These are phyloP conservation scores for Sporisorium exsertum DNA, from an alignment of 1,284 basidiomycete genomes.

Conservation along the genomic window DNA sequence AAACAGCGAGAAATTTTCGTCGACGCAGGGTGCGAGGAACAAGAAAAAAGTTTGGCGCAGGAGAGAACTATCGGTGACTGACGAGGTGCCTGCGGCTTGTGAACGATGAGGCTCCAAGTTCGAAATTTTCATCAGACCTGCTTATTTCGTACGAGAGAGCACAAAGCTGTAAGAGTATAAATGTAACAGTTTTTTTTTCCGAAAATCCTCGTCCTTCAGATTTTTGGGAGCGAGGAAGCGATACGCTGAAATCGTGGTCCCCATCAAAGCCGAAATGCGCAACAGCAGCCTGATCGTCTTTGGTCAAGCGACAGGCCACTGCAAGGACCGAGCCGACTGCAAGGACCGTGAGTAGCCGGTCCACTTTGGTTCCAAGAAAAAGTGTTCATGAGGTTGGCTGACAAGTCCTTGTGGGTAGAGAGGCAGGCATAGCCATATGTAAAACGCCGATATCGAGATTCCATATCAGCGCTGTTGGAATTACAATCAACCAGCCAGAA, in stretches of 20 bases:
- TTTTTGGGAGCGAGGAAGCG: constrained; percentile 18
- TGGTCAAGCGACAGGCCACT: neutral
- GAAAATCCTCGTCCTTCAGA: constrained; percentile 8
- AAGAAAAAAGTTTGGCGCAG: neutral
- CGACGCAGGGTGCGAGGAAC: neutral
- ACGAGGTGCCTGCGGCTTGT: neutral
- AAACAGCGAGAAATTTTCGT: constrained; percentile 1
- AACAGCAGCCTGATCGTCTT: neutral
- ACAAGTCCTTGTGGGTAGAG: neutral
- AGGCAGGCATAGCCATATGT: neutral
- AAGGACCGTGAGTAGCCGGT: no score
- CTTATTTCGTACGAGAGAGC: constrained; percentile 5
- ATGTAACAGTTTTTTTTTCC: no score
- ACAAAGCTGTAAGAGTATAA: no score
- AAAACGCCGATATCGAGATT: neutral
- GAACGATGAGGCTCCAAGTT: constrained; percentile 5
- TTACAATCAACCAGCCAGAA: constrained; percentile 2
- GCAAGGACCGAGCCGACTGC: no score
- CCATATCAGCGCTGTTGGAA: neutral
- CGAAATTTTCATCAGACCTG: constrained; percentile 22
- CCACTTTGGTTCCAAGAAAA: no score
- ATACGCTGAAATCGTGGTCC: neutral
- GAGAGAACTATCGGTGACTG: constrained; percentile 3
- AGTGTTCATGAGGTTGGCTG: neutral
- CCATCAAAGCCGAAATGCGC: constrained; percentile 28